A percentile compares a stretch with the other conserved stretches of the same genome.
Evolutionary conservation across 352 stramenopile genomes (phyloP).

Genomic region (Pythium oligandrum): DNA sequence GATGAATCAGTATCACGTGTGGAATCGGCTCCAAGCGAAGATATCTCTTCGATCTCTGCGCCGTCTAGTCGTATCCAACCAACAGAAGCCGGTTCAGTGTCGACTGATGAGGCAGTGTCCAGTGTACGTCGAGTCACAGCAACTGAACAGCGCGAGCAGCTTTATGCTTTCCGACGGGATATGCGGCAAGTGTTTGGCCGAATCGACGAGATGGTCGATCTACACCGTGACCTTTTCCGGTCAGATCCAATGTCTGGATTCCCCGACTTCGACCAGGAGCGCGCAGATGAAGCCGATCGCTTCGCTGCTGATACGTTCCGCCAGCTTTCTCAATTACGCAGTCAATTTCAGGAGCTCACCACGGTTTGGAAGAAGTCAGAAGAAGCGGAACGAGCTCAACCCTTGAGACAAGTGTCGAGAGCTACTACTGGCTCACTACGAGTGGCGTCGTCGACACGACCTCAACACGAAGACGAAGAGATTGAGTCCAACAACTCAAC

Average conservation of each 20-base stretch:
- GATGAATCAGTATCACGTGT: no score
- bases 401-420: no score
- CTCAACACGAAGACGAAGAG: no score
- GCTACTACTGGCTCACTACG: no score
- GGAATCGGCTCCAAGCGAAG: no score
- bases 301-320: conserved; percentile 38
- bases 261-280: conserved; percentile 19
- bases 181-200: conserved; percentile 56
- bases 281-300: conserved; percentile 25
- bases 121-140: no score
- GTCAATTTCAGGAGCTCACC: conserved; percentile 30
- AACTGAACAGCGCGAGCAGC: conserved; percentile 24
- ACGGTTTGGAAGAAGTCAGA: conserved; percentile 14
- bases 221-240: conserved; percentile 57
- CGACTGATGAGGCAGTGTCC: no score
- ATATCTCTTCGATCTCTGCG: no score
- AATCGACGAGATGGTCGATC: conserved; percentile 63
- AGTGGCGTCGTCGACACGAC: no score
- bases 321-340: conserved; percentile 33
- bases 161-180: conserved; percentile 55
- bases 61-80: no score
- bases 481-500: no score
- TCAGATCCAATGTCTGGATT: conserved; percentile 35
- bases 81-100: no score
- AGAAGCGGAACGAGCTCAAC: neutral